Evolutionary conservation across 2,329 filamentous ascomycete species (phyloP).

Genomic region (Daldinia sp.): DNA sequence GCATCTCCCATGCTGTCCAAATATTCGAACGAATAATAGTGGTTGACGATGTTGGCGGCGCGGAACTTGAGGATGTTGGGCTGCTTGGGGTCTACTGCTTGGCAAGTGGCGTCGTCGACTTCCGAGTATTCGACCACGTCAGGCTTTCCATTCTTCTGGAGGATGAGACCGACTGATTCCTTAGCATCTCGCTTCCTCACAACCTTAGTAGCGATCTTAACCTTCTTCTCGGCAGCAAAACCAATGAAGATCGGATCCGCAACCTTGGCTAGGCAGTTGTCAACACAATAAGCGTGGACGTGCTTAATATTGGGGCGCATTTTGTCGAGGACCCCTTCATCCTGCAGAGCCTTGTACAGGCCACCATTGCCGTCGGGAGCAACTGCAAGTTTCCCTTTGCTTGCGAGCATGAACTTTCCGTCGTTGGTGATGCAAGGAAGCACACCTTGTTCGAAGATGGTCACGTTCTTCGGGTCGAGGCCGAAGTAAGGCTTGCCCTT

Average conservation of each 20-base stretch:
- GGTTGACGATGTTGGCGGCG: slow-evolving; percentile 99
- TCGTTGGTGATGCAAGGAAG: slow-evolving; percentile 97
- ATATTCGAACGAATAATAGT: slow-evolving; percentile 98
- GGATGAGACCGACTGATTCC: slow-evolving; percentile 93
- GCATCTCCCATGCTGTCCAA: slow-evolving; percentile 90
- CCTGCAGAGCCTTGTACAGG: slow-evolving; percentile 87
- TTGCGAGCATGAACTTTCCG: slow-evolving; percentile 94
- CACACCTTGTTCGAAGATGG: slow-evolving; percentile 97
- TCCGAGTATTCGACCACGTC: slow-evolving; percentile 99
- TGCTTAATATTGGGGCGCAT: slow-evolving; percentile 95
- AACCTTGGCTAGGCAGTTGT: slow-evolving; percentile 99
- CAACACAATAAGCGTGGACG: slow-evolving; percentile 97
- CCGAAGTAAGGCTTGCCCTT: slow-evolving; percentile 77
- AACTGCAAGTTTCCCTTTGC: slow-evolving; percentile 90
- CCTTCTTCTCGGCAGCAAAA: slow-evolving; percentile 86
- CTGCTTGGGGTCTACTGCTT: slow-evolving; percentile 87
- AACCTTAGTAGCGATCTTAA: slow-evolving; percentile 99
- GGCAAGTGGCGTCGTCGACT: slow-evolving; percentile 89
- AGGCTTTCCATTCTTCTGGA: slow-evolving; percentile 94
- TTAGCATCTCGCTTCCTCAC: slow-evolving; percentile 97
- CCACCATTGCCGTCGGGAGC: slow-evolving; percentile 98
- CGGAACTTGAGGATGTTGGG: slow-evolving; percentile 90
- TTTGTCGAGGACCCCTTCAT: slow-evolving; percentile 77
- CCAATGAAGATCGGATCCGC: slow-evolving; percentile 96
- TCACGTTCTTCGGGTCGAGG: slow-evolving; percentile 83